Conservation (phyloP, 176 grass and related monocot species). For the Eleusine indica region DNA sequence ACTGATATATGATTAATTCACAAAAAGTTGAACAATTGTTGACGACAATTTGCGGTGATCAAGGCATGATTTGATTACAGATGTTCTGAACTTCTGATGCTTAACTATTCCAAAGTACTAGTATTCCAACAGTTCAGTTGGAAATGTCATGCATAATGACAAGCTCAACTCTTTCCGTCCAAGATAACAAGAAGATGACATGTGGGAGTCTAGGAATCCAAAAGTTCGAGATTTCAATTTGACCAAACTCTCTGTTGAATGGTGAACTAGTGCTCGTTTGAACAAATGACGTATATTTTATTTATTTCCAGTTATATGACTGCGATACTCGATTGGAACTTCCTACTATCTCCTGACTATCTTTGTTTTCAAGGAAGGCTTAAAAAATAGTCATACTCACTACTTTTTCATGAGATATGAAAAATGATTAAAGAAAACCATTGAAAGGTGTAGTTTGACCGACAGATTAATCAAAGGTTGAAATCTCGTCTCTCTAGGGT, state of each 20-base stretch:
- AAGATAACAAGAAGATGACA: constrained; percentile 15
- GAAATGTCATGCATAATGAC: background rate
- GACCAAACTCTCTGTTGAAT: constrained; percentile 3
- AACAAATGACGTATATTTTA: background rate
- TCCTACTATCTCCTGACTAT: background rate
- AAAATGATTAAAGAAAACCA: background rate
- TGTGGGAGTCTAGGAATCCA: background rate
- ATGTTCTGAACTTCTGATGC: background rate
- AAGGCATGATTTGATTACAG: background rate
- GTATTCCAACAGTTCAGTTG: background rate
- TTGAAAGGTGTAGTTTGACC: constrained; percentile 28
- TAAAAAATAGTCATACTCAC: background rate
- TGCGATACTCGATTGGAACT: background rate
- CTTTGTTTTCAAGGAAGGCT: constrained; percentile 25
- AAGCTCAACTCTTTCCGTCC: constrained; percentile 26
- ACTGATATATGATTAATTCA: background rate
- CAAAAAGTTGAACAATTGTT: background rate
- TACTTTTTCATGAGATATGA: background rate
- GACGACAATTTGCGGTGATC: background rate
- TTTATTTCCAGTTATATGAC: background rate
- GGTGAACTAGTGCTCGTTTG: background rate
- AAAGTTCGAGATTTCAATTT: constrained; percentile 32
- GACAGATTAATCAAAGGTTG: background rate
- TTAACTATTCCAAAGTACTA: background rate
- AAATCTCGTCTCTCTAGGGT: constrained; percentile 35